Percentiles rank a stretch among this genome's conserved stretches.
Evolutionary conservation across 2,329 filamentous ascomycete species (phyloP).

Genomic region (Alternaria atra): DNA sequence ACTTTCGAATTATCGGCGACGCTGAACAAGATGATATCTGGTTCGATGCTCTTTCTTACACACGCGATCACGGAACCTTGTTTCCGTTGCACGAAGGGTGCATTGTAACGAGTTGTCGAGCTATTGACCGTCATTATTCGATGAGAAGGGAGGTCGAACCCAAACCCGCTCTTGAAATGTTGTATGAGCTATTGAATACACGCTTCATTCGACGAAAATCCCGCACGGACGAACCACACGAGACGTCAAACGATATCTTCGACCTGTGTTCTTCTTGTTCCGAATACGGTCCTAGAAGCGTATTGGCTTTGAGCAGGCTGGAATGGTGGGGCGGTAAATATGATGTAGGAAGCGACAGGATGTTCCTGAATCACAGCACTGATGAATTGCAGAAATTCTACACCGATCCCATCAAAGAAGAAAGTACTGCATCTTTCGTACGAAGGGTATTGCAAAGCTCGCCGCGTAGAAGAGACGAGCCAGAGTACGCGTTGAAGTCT

Average conservation of each 20-base stretch:
- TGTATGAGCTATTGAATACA: slow-evolving; percentile 24
- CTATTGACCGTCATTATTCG: slow-evolving; percentile 17
- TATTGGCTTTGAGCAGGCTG: slow-evolving; percentile 26
- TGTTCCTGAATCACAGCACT: neutral
- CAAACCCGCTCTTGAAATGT: slow-evolving; percentile 13
- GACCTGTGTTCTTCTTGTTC: slow-evolving; percentile 17
- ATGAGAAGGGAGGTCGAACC: neutral
- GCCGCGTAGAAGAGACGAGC: slow-evolving; percentile 2
- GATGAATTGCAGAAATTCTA: slow-evolving; percentile 33
- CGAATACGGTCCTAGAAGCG: slow-evolving; percentile 29
- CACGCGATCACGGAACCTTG: slow-evolving; percentile 19
- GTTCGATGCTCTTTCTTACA: slow-evolving; percentile 26
- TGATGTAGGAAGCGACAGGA: slow-evolving; percentile 23
- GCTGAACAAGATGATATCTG: slow-evolving; percentile 18
- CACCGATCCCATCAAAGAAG: slow-evolving; percentile 27
- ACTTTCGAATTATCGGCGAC: slow-evolving; percentile 26
- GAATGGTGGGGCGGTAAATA: slow-evolving; percentile 39
- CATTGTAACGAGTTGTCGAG: slow-evolving; percentile 30
- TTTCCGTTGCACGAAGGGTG: slow-evolving; percentile 40
- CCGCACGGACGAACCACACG: neutral
- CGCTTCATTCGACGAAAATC: slow-evolving; percentile 12
- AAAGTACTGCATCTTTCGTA: slow-evolving; percentile 18
- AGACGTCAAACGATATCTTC: slow-evolving; percentile 30
- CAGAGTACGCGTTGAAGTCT: neutral
- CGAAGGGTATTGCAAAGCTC: slow-evolving; percentile 20